These are phyloP conservation scores for Heliophila coronopifolia DNA, from an alignment of 441 rosid genomes.

Conservation along the genomic window DNA sequence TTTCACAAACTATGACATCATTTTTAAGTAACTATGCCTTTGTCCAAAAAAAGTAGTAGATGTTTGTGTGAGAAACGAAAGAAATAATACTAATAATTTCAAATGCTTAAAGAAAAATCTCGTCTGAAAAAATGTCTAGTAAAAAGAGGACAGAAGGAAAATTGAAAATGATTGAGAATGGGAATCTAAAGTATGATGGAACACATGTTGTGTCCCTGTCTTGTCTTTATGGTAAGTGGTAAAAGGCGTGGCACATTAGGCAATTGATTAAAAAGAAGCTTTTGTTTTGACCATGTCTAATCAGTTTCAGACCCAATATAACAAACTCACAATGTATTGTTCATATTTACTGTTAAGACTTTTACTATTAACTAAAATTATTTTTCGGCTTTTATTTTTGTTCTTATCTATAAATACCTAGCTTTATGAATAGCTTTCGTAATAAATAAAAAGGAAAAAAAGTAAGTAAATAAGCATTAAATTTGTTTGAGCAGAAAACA, in stretches of 20 bases:
- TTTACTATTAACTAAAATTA: not conserved
- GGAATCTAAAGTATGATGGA: constrained; percentile 29
- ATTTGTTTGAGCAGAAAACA: not conserved
- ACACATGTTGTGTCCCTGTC: constrained; percentile 7
- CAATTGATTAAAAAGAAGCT: constrained; percentile 23
- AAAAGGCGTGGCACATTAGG: constrained; percentile 29
- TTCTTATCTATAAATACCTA: not conserved
- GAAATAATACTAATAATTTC: not conserved
- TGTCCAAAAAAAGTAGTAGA: no score
- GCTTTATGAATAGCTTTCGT: not conserved
- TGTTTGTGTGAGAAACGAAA: no score
- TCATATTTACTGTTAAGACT: not conserved
- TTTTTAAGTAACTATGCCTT: no score
- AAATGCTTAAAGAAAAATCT: constrained; percentile 15
- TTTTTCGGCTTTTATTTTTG: not conserved
- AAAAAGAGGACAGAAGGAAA: constrained; percentile 32
- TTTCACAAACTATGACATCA: not conserved
- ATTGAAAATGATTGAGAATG: constrained; percentile 31
- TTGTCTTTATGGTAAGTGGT: constrained; percentile 30
- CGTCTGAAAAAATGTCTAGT: constrained; percentile 17
- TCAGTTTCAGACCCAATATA: constrained; percentile 25
- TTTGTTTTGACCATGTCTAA: constrained; percentile 27
- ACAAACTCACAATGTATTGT: constrained; percentile 12
- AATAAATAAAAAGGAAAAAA: constrained; percentile 13
- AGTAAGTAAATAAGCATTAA: no score